These are phyloP conservation scores for Penicillium fimorum DNA, from an alignment of 495 filamentous ascomycete species.

Conservation along the genomic window DNA sequence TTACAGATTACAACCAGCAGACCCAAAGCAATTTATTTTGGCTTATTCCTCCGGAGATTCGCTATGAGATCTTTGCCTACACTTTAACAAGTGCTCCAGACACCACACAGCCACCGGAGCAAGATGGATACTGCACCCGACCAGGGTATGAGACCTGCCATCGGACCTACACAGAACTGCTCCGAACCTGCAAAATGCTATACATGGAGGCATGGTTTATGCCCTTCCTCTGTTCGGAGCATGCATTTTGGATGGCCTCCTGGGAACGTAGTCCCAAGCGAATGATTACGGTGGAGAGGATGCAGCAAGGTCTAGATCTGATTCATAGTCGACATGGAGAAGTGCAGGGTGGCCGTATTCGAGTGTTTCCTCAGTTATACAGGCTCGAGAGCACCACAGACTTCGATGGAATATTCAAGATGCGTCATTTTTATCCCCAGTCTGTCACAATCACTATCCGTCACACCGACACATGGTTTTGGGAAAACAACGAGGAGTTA, in stretches of 20 bases:
- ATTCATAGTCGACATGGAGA: constrained; percentile 16
- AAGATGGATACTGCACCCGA: constrained; percentile 24
- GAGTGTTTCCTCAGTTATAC: constrained; percentile 28
- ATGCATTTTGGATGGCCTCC: constrained; percentile 23
- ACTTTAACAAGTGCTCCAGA: constrained; percentile 26
- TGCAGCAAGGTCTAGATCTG: constrained; percentile 12
- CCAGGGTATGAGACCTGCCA: constrained; percentile 24
- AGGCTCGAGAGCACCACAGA: constrained; percentile 15
- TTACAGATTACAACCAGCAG: too few relatives aligned
- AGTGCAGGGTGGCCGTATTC: constrained; percentile 1
- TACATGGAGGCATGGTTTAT: constrained; percentile 33
- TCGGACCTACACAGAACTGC: constrained; percentile 20
- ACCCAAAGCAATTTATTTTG: too few relatives aligned
- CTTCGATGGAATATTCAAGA: constrained; percentile 18
- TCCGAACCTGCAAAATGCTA: constrained; percentile 23
- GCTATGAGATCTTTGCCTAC: constrained; percentile 27
- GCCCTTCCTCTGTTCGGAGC: constrained; percentile 28
- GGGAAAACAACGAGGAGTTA: constrained; percentile 23
- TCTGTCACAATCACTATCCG: constrained; percentile 28
- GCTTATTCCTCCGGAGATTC: constrained; percentile 29
- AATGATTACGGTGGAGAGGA: constrained; percentile 3
- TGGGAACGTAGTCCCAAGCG: constrained; percentile 13
- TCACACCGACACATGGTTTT: constrained; percentile 34
- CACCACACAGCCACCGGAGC: not conserved
- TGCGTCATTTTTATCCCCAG: constrained; percentile 21